These are phyloP conservation scores for Pestalotiopsis sp. DNA, from an alignment of 2,329 filamentous ascomycete species.

Conservation along the genomic window DNA sequence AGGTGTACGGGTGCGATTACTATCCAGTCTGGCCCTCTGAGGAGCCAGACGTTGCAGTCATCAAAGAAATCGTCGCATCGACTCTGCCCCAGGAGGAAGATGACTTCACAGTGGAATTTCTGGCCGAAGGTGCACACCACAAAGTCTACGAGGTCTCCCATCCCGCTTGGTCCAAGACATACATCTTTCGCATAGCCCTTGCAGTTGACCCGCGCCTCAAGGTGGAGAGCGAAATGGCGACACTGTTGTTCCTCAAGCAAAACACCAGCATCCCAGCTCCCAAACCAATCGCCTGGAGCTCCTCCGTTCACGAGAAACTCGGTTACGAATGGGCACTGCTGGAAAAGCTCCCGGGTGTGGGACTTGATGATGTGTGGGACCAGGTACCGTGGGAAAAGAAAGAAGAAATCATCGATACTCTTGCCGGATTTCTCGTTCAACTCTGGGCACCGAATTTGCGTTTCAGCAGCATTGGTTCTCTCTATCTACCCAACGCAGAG, in stretches of 20 bases:
- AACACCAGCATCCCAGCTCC: conserved; percentile 6
- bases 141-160: conserved; percentile 7
- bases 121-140: conserved; percentile 3
- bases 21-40: conserved; percentile 9
- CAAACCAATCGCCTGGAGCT: conserved; percentile 9
- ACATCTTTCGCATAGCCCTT: conserved; percentile 10
- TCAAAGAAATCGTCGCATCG: neutral
- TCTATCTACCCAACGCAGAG: neutral
- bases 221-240: conserved; percentile 12
- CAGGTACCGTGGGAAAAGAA: conserved; percentile 7
- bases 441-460: neutral
- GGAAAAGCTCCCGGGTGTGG: conserved; percentile 6
- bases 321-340: conserved; percentile 9
- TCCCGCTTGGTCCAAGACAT: neutral
- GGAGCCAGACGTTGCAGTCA: conserved; percentile 8
- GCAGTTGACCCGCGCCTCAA: conserved; percentile 10
- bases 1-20: neutral
- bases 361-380: neutral
- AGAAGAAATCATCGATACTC: neutral
- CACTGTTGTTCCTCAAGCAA: neutral
- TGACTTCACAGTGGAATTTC: neutral
- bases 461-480: conserved; percentile 6
- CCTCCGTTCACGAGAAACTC: neutral
- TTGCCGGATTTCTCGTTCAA: conserved; percentile 6
- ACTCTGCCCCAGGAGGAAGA: neutral